Base-by-base conservation (phyloP, 1,284 basidiomycete genomes). In the Coniferiporia sulphurascens region DNA sequence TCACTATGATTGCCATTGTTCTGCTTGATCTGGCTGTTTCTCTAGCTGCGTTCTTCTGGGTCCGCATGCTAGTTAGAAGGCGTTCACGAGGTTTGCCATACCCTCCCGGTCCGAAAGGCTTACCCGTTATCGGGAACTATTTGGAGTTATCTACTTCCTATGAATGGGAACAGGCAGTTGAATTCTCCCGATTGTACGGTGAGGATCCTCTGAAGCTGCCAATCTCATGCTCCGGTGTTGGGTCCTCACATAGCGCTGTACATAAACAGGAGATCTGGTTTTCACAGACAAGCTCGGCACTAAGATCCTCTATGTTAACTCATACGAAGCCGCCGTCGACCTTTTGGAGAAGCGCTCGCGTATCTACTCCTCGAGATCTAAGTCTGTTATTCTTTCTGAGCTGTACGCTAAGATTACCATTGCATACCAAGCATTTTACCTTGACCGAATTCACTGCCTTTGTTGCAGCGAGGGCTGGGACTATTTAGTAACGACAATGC, bases 181-280 rank as follows among this genome's bases (percentile, higher is more conserved):
- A 62, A 32, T 62, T 56, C 56, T 15, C 35, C 34, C 38, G 57
- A 15, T 48, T n/a, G 54, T 58, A 62, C 22, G 57, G 60, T 62
- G 8, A 51, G 34, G 27, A 2, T 27, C 27, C 27, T 27, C 5
- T 27, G 27, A 27, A 27, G 27, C 27, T 5, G 27, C 27, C 27
- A 27, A 5, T 27, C 27, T 27, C 27, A 5, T 27, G 5, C 3
- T 27, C 27, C 27, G 27, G 27, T 27, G 27, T 27, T 27, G 27
- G 2, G 27, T 27, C 3, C 27, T 27, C 27, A 27, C 27, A n/a
- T n/a, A 2, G 27, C 27, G 27, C 27, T 27, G 27, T 27, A 27
- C 27, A 27, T 5, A 27, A 27, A 27, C 27, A 27, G 53, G 53
- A 22, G 53, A 55, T 38, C 22, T 55, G 17, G 53, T 55, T 4